Percentiles rank a stretch among this genome's conserved stretches.
phyloP scores from a whole-genome alignment of 306 rosid genomes.

The Medicago lupulina region DNA sequence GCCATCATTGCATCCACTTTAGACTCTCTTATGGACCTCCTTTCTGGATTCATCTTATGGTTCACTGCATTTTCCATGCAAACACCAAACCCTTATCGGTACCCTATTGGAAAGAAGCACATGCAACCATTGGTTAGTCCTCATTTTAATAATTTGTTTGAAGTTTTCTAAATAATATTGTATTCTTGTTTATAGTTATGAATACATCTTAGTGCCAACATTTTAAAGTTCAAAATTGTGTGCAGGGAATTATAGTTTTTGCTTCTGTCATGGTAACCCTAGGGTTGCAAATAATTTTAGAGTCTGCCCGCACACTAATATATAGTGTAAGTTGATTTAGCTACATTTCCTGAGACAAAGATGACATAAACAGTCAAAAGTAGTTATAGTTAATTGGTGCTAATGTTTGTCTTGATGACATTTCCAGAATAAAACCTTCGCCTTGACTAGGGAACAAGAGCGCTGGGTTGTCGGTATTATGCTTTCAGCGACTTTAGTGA shows the following conservation, averaged over 20 bases:
- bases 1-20: too few relatives aligned
- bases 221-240: constrained; percentile 29
- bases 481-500: too few relatives aligned
- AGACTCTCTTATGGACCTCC: constrained; percentile 97
- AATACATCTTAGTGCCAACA: constrained; percentile 21
- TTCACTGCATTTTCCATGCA: constrained; percentile 99
- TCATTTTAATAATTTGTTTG: constrained; percentile 20
- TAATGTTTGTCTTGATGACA: too few relatives aligned
- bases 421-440: too few relatives aligned
- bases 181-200: constrained; percentile 4
- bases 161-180: not conserved
- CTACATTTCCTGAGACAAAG: constrained; percentile 17
- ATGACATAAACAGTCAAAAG: constrained; percentile 6
- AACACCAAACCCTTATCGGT: constrained; percentile 95
- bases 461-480: too few relatives aligned
- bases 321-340: constrained; percentile 64
- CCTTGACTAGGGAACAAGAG: too few relatives aligned
- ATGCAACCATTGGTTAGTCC: constrained; percentile 93
- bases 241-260: constrained; percentile 97
- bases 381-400: not conserved
- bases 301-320: constrained; percentile 73
- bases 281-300: constrained; percentile 95
- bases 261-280: constrained; percentile 99
- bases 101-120: constrained; percentile 94
- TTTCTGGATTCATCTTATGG: constrained; percentile 98